Evolutionary conservation across 345 rosid genomes (phyloP), one percentile per base, ranked within the genome.

Genomic region (Ceriops tagal): DNA sequence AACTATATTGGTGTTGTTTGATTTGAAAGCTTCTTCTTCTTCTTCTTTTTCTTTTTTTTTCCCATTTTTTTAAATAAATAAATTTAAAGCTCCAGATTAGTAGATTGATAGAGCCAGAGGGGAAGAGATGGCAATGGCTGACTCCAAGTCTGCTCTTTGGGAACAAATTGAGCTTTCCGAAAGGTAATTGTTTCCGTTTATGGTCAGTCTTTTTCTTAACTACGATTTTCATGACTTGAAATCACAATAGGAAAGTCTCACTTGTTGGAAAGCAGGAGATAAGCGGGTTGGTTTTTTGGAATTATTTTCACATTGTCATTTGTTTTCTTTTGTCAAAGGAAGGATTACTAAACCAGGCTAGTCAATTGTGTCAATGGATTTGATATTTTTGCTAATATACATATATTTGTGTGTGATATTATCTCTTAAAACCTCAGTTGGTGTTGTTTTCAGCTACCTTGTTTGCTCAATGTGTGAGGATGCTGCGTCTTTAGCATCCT

Each of bases 391-490:
- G 37, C 8, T n/a, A 10, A 51, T 6, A 34, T 1, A 7, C 1
- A 7, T n/a, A 5, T 9, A 13, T 53, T 1, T 6, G 19, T 53
- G 30, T 13, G n/a, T 9, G 37, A 37, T 39, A 2, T 18, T 28
- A 22, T 0, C 31, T 20, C 30, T 19, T 24, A 28, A 31, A 21
- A 21, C 24, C 13, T 60, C 20, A 35, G 5, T 47, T 35, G n/a
- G 6, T 53, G 55, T 3, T 13, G 9, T 19, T 70, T 68, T 3
- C 8, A 95, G 97, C 69, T 88, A 81, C 80, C 87, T 90, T 34
- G 91, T 95, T 53, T 87, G 88, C 73, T 90, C 91, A 19, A 85
- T 88, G 91, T 78, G 82, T 66, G 88, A 88, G 71, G 92, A 90
- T 35, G 97, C 97, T 59, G 83, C 82, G 43, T 71, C 93, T 5